Percentiles rank a stretch among this genome's conserved stretches.
phyloP scores from a whole-genome alignment of 352 stramenopile species.

The Blastocystis hominis region DNA sequence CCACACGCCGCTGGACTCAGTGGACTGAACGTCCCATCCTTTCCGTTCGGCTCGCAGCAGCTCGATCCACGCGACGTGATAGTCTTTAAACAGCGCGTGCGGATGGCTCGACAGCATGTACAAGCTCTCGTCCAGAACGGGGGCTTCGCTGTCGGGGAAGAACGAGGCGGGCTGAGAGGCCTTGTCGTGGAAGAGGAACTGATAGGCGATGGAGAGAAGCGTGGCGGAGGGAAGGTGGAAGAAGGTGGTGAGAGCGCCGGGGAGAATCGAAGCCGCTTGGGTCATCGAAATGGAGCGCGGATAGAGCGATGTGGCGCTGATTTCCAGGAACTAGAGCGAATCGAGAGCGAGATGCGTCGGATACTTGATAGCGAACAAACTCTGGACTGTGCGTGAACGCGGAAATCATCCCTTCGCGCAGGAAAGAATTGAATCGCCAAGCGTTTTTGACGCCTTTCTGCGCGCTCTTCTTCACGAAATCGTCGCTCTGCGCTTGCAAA shows the following conservation, averaged over 20 bases:
- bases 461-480: neutral
- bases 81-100: neutral
- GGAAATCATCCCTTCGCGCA: neutral
- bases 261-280: slow-evolving; percentile 35
- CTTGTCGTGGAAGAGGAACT: slow-evolving; percentile 25
- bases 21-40: neutral
- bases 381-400: slow-evolving; percentile 59
- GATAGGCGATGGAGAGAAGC: slow-evolving; percentile 30
- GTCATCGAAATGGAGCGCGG: neutral
- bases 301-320: neutral
- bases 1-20: neutral
- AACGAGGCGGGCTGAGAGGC: neutral
- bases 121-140: neutral
- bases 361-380: slow-evolving; percentile 60
- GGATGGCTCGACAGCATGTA: neutral
- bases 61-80: neutral
- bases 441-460: neutral
- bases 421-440: neutral
- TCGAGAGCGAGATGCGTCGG: neutral
- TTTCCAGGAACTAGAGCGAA: neutral
- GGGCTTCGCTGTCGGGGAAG: neutral
- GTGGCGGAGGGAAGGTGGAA: slow-evolving; percentile 54
- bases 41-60: neutral
- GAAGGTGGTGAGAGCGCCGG: slow-evolving; percentile 61
- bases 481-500: neutral